phyloP scores from a whole-genome alignment of 495 filamentous ascomycete species.

The Polyplosphaeria fusca region DNA sequence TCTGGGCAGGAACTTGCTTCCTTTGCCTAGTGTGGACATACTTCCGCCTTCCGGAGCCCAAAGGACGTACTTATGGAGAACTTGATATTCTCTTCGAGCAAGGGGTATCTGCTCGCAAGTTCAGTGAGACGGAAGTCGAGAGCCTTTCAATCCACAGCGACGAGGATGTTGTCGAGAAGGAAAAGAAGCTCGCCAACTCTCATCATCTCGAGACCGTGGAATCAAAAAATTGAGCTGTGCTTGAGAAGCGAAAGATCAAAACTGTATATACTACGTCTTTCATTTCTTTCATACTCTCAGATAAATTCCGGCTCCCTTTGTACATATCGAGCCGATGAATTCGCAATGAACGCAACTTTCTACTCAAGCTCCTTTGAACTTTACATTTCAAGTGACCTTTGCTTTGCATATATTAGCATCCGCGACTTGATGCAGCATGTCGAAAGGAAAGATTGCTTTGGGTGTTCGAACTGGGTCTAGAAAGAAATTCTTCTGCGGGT shows the following conservation, averaged over 20 bases:
- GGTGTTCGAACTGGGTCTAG: no score
- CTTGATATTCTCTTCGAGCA: constrained; percentile 63
- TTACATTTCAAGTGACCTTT: no score
- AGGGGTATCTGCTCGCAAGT: constrained; percentile 58
- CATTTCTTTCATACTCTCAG: no score
- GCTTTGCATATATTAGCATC: no score
- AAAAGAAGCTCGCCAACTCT: constrained; percentile 13
- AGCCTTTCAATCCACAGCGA: not conserved
- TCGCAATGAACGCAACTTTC: no score
- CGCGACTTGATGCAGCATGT: no score
- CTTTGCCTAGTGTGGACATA: constrained; percentile 69
- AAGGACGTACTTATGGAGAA: constrained; percentile 68
- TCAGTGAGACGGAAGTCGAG: constrained; percentile 39
- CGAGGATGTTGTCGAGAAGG: not conserved
- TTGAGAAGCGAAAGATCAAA: not conserved
- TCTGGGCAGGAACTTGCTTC: constrained; percentile 75
- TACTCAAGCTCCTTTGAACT: no score
- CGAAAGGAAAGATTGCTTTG: no score
- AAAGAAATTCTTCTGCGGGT: no score
- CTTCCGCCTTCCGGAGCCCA: constrained; percentile 72
- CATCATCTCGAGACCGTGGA: constrained; percentile 21
- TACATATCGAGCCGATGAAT: no score
- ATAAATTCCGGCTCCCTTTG: no score
- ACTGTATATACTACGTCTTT: not conserved
- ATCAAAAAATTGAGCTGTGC: not conserved